phyloP scores from a whole-genome alignment of 352 stramenopile species.

The Phytophthora sojae region DNA sequence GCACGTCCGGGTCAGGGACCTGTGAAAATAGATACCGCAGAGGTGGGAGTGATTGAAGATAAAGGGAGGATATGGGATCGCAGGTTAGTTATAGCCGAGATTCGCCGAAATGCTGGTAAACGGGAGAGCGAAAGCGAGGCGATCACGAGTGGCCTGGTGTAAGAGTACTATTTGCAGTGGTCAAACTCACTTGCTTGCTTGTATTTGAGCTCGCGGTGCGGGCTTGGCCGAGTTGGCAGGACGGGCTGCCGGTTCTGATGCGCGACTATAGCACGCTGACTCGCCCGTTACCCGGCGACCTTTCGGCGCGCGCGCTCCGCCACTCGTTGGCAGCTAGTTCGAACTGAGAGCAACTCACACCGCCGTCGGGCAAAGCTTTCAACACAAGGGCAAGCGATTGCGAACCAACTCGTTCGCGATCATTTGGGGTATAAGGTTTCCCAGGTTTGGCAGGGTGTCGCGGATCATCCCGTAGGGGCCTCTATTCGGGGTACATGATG shows the following conservation, averaged over 20 bases:
- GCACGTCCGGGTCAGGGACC: slow-evolving; percentile 20
- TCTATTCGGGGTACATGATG: neutral
- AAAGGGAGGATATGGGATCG: neutral
- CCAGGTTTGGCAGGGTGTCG: neutral
- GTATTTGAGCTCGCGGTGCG: neutral
- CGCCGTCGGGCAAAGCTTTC: neutral
- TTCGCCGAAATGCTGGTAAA: no score
- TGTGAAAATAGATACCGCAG: slow-evolving; percentile 1
- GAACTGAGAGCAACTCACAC: neutral
- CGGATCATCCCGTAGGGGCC: neutral
- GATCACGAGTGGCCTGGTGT: neutral
- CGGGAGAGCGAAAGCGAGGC: neutral
- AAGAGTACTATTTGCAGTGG: no score
- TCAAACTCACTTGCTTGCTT: neutral
- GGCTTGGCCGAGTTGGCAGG: neutral
- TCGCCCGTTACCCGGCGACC: slow-evolving; percentile 20
- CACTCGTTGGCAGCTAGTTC: slow-evolving; percentile 3
- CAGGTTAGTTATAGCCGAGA: neutral
- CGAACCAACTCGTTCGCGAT: no score
- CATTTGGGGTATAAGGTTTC: neutral
- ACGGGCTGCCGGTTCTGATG: neutral
- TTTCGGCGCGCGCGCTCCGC: slow-evolving; percentile 17
- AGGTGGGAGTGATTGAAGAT: neutral
- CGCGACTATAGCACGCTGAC: slow-evolving; percentile 19
- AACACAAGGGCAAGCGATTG: neutral